Base-by-base conservation (phyloP, 345 rosid species). In the Moricandia arvensis region DNA sequence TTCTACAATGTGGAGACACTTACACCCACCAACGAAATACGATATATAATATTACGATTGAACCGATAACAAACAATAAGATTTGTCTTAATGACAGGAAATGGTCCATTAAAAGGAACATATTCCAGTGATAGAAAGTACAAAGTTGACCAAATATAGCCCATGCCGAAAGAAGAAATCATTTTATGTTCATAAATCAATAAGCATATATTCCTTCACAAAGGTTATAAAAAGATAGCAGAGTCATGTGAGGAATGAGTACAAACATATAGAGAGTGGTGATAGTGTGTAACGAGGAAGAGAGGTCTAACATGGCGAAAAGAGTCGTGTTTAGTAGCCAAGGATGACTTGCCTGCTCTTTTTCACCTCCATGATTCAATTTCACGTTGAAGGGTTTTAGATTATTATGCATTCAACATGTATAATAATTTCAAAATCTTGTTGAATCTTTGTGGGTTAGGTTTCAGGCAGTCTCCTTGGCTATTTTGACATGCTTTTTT, bases 341-440 rank as follows among this genome's bases (percentile, higher is more conserved):
- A 77, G 80, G 73, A 77, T 77, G 76, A 71, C 80, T 77, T 77
- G 80, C 80, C 72, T 77, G 76, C 71, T 66, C 76, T 34, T 71
- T 45, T 71, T 77, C 76, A 59, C 68, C 41, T 71, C 65, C 61
- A 77, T 5, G 68, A 71, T 71, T 71, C 76, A 71, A 21, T 24
- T 62, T 38, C 1, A 30, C 45, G 38, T 51, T 63, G n/a, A 62
- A 27, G n/a, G 5, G n/a, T 47, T 76, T 51, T 9, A 35, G 43
- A 53, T 69, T 62, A 53, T 62, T 76, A 69, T 69, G 45, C 64
- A 47, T 61, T 29, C 7, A 4, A 61, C 26, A 49, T 2, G 74
- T 68, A 59, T 75, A 53, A 70, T 63, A 43, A 63, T 54, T 70
- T 11, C 0, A 55, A 66, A 47, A 3, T 53, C 62, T 70, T 57